Evolutionary conservation across 169 alveolate species (phyloP), one percentile per base, ranked within the genome.

Genomic region (Plasmodium berghei): DNA sequence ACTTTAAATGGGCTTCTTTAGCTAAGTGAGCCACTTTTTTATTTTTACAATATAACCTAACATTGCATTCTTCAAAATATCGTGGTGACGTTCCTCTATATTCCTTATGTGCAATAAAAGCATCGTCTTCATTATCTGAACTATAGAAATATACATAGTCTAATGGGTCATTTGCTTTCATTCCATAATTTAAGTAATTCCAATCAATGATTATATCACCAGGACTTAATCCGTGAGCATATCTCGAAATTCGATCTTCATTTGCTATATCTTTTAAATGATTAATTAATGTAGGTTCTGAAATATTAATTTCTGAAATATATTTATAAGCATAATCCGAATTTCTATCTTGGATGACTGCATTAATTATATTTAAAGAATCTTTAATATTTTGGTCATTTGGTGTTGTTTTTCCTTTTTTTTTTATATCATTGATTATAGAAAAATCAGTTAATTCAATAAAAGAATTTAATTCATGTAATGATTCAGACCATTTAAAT

Each of bases 131-230:
- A 55, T 83, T 69, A 83, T 83, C 85, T 54, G 90, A 83, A 49
- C 66, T 83, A 72, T 67, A 83, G 46, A 83, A 83, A 67, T 83
- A 83, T 55, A 83, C 90, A 42, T 46, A 83, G 18, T 83, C 90
- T 0, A 83, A 46, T 14, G 90, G 90, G 6, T 83, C 90, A 28
- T 83, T 83, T 67, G 83, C 58, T 14, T 83, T 83, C 85, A 83
- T 67, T 83, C 90, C 90, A 71, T 83, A 83, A 71, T 83, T 66
- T 24, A 83, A 67, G 58, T 83, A 42, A 59, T 83, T 83, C 90
- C 90, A 83, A 63, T 83, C 90, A 22, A 83, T 83, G 22, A 83
- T 58, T 16, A 83, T 83, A 34, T 83, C 90, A 56, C 67, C 90
- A 4, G 90, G 90, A 54, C 72, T 83, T 55, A 83, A 72, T 69